Percentiles rank a stretch among this genome's conserved stretches.
Evolutionary conservation across 2,329 filamentous ascomycete genomes (phyloP).

Genomic region (Calonectria hawksworthii): DNA sequence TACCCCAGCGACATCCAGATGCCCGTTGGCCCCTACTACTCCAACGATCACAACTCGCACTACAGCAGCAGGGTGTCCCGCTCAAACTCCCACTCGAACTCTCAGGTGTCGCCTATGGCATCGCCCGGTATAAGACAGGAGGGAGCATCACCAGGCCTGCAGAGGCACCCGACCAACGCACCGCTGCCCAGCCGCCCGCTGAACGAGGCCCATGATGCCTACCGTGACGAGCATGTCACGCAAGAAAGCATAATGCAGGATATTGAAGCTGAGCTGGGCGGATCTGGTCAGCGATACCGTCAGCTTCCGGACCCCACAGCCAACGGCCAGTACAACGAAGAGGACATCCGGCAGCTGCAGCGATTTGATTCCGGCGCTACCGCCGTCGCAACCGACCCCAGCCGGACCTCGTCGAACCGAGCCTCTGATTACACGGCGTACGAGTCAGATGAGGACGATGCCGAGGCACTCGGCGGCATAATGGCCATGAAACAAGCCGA

Average conservation of each 20-base stretch:
- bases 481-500: constrained; percentile 89
- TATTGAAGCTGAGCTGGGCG: constrained; percentile 68
- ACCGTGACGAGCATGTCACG: constrained; percentile 54
- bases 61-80: constrained; percentile 60
- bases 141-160: constrained; percentile 61
- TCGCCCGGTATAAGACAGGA: constrained; percentile 60
- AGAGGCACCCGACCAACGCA: constrained; percentile 72
- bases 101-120: constrained; percentile 62
- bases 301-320: constrained; percentile 54
- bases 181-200: constrained; percentile 69
- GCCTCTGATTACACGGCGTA: constrained; percentile 36
- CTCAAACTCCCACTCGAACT: constrained; percentile 67
- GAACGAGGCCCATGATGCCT: constrained; percentile 55
- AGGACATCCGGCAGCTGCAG: constrained; percentile 61
- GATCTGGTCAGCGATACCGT: constrained; percentile 50
- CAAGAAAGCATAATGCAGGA: constrained; percentile 71
- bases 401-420: constrained; percentile 40
- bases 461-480: constrained; percentile 87
- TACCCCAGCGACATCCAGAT: constrained; percentile 68
- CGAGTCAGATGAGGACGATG: constrained; percentile 79
- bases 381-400: constrained; percentile 52
- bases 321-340: constrained; percentile 63
- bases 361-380: constrained; percentile 66
- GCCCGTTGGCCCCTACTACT: constrained; percentile 65
- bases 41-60: constrained; percentile 61